Conservation (phyloP, 257 asterid species). For the Petunia secreta region DNA sequence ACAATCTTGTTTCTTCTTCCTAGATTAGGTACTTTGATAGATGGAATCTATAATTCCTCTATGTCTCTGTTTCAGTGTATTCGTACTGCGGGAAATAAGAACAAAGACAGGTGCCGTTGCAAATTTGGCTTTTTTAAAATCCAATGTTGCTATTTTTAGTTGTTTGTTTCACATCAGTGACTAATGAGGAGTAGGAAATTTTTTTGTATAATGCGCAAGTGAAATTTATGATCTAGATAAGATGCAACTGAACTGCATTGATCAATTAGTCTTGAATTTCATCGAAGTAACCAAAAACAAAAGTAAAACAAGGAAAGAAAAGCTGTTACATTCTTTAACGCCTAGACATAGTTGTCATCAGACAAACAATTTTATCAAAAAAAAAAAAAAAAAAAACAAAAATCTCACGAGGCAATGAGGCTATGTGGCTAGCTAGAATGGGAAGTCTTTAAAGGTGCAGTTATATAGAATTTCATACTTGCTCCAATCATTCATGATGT, state of each 20-base stretch:
- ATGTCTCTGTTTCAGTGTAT: background rate
- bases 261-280: background rate
- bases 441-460: background rate
- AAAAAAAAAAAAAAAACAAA: background rate
- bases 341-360: too few species aligned
- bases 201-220: too few species aligned
- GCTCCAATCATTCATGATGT: background rate
- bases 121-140: too few species aligned
- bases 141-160: too few species aligned
- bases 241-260: background rate
- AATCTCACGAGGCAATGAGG: background rate
- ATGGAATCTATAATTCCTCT: background rate
- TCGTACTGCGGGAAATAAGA: background rate
- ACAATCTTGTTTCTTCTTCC: conserved; percentile 32
- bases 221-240: too few species aligned
- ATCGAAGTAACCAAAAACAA: background rate
- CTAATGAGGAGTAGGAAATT: too few species aligned
- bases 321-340: too few species aligned
- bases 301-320: too few species aligned
- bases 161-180: background rate
- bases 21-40: background rate
- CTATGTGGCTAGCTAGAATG: background rate
- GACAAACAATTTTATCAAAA: too few species aligned
- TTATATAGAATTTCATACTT: background rate
- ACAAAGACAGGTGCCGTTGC: too few species aligned